Conservation (phyloP, 495 filamentous ascomycete genomes). For the Bryoglossum gracile region DNA sequence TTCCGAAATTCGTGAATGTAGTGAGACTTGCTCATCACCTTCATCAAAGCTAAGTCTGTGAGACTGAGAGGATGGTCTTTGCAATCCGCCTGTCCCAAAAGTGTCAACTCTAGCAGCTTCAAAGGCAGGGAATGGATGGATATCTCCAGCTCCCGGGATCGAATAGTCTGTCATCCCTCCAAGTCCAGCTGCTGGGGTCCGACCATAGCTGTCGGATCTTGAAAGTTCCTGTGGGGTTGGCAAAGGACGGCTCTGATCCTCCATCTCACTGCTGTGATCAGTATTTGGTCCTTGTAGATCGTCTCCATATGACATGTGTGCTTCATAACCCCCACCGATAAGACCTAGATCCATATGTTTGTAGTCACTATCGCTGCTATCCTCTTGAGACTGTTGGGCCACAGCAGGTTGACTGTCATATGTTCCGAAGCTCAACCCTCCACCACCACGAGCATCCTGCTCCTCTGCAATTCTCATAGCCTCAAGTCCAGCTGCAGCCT, state of each 20-base stretch:
- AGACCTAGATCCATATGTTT: slow-evolving; percentile 62
- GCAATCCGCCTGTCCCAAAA: slow-evolving; percentile 76
- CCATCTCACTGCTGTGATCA: slow-evolving; percentile 27
- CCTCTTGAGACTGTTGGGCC: slow-evolving; percentile 36
- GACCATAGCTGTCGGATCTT: slow-evolving; percentile 35
- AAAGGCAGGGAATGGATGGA: slow-evolving; percentile 56
- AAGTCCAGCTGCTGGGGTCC: slow-evolving; percentile 25
- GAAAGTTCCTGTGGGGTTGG: slow-evolving; percentile 26
- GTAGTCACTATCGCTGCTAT: slow-evolving; percentile 64
- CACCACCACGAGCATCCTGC: slow-evolving; percentile 61
- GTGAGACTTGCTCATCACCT: slow-evolving; percentile 60
- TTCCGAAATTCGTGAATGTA: slow-evolving; percentile 31
- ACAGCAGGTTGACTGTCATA: slow-evolving; percentile 1
- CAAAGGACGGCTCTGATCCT: slow-evolving; percentile 26
- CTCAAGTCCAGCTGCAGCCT: slow-evolving; percentile 77
- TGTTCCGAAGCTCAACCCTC: slow-evolving; percentile 18
- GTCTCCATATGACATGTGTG: slow-evolving; percentile 65
- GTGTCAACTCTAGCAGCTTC: slow-evolving; percentile 48
- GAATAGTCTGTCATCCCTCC: slow-evolving; percentile 30
- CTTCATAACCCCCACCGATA: slow-evolving; percentile 69
- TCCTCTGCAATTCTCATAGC: slow-evolving; percentile 82
- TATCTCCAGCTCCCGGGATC: slow-evolving; percentile 41
- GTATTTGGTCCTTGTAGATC: slow-evolving; percentile 28
- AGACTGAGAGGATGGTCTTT: slow-evolving; percentile 45
- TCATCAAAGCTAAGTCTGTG: slow-evolving; percentile 87